Conservation (phyloP, 257 asterid species). For the Echium plantagineum region DNA sequence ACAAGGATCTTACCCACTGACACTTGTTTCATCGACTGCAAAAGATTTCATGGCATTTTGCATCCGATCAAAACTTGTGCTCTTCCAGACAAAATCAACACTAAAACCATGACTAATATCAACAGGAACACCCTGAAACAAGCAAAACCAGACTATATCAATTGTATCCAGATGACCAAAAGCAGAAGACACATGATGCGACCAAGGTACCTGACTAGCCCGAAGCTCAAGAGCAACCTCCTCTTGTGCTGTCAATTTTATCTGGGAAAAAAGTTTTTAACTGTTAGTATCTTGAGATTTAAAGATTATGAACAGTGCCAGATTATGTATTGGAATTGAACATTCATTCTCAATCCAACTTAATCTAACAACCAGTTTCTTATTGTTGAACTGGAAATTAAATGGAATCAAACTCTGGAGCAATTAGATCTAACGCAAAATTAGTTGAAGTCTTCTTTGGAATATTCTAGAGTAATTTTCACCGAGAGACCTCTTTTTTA, state of each 20-base stretch:
- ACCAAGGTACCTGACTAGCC: conserved; percentile 60
- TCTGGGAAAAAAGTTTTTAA: conserved; percentile 25
- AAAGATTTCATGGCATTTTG: conserved; percentile 97
- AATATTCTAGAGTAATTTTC: not conserved
- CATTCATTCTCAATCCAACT: not conserved
- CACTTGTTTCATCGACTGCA: conserved; percentile 99
- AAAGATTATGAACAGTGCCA: not conserved
- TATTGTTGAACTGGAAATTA: not conserved
- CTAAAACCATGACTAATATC: conserved; percentile 88
- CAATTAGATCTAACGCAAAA: not conserved
- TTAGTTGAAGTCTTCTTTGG: not conserved
- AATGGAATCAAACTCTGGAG: not conserved
- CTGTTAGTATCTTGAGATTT: not conserved
- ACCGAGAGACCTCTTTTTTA: not conserved
- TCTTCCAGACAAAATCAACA: conserved; percentile 98
- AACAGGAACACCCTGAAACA: conserved; percentile 75
- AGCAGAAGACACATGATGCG: not conserved
- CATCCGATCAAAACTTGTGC: conserved; percentile 99
- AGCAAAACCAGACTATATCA: not conserved
- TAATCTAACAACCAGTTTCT: not conserved
- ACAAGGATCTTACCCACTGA: conserved; percentile 72
- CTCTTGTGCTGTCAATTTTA: conserved; percentile 91
- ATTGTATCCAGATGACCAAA: not conserved
- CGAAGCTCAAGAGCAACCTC: conserved; percentile 99
- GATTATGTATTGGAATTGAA: not conserved